Base-by-base conservation (phyloP, 1,284 basidiomycete genomes). In the Leucoagaricus sp. region DNA sequence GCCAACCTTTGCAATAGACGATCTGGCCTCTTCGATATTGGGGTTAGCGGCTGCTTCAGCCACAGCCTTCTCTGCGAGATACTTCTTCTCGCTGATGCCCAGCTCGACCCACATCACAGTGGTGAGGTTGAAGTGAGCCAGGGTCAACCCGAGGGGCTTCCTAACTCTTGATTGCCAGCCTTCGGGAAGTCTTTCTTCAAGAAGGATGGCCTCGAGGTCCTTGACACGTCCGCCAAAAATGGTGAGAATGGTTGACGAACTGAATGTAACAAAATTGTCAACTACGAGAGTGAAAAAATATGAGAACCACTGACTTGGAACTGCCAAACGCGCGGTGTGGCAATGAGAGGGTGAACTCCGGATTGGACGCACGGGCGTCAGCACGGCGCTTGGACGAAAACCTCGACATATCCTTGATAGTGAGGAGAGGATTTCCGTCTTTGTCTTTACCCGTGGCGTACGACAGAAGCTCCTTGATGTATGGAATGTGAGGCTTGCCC, bases 251-350 rank as follows among this genome's bases (percentile, higher is more conserved):
- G 83, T 85, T 1, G 84, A 77, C 5, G 81, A 74, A 69, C 84
- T 85, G 53, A 44, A 17, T 60, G 52, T 50, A 50, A 29, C 36
- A 38, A 34, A 53, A 41, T 19, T 25, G 33, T 36, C 56, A 58
- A 19, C 23, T 21, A 31, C 40, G 44, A 23, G 21, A 40, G n/a
- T 8, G 41, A 25, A 48, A 41, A 17, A 13, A 50, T 61, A 46
- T 33, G 31, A 41, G 50, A 33, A 25, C 33, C 41, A 76, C 83
- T 46, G 64, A 89, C 87, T 90, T 91, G 46, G 85, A 70, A 45
- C 83, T 84, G 2, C 84, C 83, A 64, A 91, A 89, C 15, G 83
- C 61, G 60, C 77, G 81, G 69, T 90, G 87, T 55, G 74, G 67
- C 13, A 70, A 65, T 51, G 68, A 70, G 2, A 81, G 67, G 12